Evolutionary conservation across 2,329 filamentous ascomycete genomes (phyloP).

Genomic region (Colletotrichum destructivum): DNA sequence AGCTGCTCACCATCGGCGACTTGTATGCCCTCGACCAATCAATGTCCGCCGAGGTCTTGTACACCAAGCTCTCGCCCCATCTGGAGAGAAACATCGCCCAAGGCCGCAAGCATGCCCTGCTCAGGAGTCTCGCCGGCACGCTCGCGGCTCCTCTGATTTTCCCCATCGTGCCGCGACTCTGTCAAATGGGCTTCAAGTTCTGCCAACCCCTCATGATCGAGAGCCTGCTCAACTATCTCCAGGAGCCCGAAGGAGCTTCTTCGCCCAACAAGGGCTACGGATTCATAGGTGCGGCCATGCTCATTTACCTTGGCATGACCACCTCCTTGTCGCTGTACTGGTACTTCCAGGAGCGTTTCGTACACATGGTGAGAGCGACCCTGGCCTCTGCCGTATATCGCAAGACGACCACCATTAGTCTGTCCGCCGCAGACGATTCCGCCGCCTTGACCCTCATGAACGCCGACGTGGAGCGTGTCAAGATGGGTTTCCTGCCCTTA

Average conservation of each 20-base stretch:
- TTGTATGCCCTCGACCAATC: constrained; percentile 45
- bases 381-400: constrained; percentile 53
- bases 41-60: constrained; percentile 19
- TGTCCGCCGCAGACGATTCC: constrained; percentile 54
- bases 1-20: constrained; percentile 49
- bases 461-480: constrained; percentile 61
- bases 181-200: constrained; percentile 52
- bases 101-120: constrained; percentile 47
- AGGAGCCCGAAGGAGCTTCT: constrained; percentile 39
- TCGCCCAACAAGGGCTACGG: constrained; percentile 55
- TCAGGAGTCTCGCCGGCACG: constrained; percentile 47
- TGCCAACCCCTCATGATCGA: constrained; percentile 58
- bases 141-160: constrained; percentile 52
- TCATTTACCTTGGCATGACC: constrained; percentile 59
- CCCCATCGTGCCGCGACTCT: constrained; percentile 53
- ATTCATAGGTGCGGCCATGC: constrained; percentile 57
- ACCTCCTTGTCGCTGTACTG: constrained; percentile 56
- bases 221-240: constrained; percentile 49
- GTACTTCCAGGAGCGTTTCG: constrained; percentile 55
- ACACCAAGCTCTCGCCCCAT: constrained; percentile 20
- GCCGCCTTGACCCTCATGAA: constrained; percentile 64
- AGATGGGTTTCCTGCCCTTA: constrained; percentile 50
- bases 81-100: constrained; percentile 25
- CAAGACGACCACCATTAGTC: constrained; percentile 51
- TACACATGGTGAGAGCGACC: constrained; percentile 52